A percentile compares a stretch with the other conserved stretches of the same genome.
Evolutionary conservation across 2,329 filamentous ascomycete species (phyloP).

Genomic region (Ceratocystis lukuohia): DNA sequence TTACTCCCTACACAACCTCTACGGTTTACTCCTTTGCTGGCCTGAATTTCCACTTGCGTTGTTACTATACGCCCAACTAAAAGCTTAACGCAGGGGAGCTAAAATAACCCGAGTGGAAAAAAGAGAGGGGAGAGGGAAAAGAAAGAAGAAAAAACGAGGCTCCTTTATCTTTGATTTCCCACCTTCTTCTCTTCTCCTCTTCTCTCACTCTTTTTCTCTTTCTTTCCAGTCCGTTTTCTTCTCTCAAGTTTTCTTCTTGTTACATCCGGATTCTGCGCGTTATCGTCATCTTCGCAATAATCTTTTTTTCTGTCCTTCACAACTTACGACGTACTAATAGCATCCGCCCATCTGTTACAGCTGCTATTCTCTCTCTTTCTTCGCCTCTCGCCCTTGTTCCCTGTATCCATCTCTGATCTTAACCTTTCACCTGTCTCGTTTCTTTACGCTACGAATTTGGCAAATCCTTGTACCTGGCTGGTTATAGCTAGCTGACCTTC

Average conservation of each 20-base stretch:
- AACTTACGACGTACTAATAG: neutral
- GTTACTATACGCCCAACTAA: slow-evolving; percentile 6
- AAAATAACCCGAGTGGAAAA: slow-evolving; percentile 1
- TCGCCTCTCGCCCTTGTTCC: neutral
- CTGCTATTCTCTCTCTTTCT: neutral
- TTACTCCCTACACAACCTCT: neutral
- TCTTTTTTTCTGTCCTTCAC: neutral
- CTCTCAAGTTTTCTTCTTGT: neutral
- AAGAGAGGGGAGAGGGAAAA: neutral
- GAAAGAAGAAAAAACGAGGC: neutral
- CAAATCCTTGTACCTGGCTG: slow-evolving; percentile 5
- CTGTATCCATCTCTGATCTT: slow-evolving; percentile 4
- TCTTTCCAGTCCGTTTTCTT: neutral
- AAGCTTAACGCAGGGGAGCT: slow-evolving; percentile 6
- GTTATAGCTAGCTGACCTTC: neutral
- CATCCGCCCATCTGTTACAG: neutral
- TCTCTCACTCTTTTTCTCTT: slow-evolving; percentile 12
- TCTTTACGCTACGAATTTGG: neutral
- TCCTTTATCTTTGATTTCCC: slow-evolving; percentile 8
- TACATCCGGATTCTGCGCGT: neutral
- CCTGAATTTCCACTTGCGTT: slow-evolving; percentile 10
- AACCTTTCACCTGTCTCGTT: neutral
- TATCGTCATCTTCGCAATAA: neutral
- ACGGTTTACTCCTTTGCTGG: neutral
- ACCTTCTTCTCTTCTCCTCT: slow-evolving; percentile 15